These are phyloP conservation scores for Aspergillus leporis DNA, from an alignment of 495 filamentous ascomycete species.

Conservation along the genomic window DNA sequence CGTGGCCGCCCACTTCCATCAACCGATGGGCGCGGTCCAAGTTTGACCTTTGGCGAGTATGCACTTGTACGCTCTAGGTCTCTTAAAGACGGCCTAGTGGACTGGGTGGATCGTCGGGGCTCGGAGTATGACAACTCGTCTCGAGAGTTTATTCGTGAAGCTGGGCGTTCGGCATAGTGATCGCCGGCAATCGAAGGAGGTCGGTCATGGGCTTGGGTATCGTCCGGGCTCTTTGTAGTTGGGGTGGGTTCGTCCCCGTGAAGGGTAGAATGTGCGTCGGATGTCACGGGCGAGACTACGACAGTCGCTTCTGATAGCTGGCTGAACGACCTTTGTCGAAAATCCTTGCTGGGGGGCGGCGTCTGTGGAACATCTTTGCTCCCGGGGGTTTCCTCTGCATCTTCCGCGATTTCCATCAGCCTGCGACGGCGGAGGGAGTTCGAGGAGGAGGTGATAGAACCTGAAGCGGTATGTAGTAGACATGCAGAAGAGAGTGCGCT, in stretches of 20 bases:
- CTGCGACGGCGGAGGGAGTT: constrained; percentile 73
- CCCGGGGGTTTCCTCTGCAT: constrained; percentile 61
- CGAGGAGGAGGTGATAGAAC: constrained; percentile 82
- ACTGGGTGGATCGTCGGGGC: constrained; percentile 59
- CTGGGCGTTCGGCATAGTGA: constrained; percentile 18
- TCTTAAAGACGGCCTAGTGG: constrained; percentile 57
- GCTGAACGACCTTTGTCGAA: constrained; percentile 36
- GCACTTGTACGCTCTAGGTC: constrained; percentile 60
- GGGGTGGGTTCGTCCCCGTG: constrained; percentile 19
- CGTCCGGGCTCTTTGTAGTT: constrained; percentile 20
- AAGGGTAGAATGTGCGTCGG: constrained; percentile 19
- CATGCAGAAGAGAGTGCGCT: constrained; percentile 84
- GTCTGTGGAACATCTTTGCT: constrained; percentile 53
- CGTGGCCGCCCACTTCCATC: constrained; percentile 66
- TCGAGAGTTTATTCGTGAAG: constrained; percentile 30
- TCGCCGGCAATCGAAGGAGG: constrained; percentile 16
- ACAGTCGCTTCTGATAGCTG: constrained; percentile 42
- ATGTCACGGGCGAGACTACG: constrained; percentile 25
- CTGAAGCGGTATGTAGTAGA: constrained; percentile 84
- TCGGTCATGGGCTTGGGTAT: constrained; percentile 22
- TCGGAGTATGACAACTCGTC: constrained; percentile 46
- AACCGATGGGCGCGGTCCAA: constrained; percentile 77
- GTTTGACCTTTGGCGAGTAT: constrained; percentile 72
- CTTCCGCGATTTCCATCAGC: constrained; percentile 88
- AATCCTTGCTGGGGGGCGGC: constrained; percentile 18